Evolutionary conservation across 1,139 yeast species (phyloP), one percentile per base, ranked within the genome.

Genomic region (Spencermartinsiella ligniputridi): DNA sequence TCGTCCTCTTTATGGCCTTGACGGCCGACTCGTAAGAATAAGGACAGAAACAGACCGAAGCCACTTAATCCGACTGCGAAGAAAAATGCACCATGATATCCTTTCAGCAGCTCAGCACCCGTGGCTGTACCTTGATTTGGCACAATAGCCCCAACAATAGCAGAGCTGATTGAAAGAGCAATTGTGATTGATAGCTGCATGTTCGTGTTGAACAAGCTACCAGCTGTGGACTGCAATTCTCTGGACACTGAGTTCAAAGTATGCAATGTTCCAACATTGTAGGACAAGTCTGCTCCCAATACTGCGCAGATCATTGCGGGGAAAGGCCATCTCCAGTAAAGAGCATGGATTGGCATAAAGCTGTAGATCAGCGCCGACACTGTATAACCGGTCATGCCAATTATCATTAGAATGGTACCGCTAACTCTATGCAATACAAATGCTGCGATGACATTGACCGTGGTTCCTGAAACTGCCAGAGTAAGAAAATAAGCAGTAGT

Each of bases 261-360:
- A 32, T 67, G 64, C 53, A 71, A 58, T 43, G 69, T 72, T 13
- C 67, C 63, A n/a, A 72, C 69, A 47, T 71, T 72, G 52, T 71
- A 72, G n/a, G 67, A 58, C 9, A 71, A 50, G 52, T 72, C 76
- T 0, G 74, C 74, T 1, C 76, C 76, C 13, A 71, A 39, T 19
- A 69, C 74, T 0, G 66, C 54, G 12, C 66, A 53, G 15, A 61
- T 48, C 45, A 67, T 65, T 1, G 74, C 66, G 53, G 71, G 71
- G 44, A 72, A 72, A 9, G 75, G 71, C 9, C 71, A 67, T 2
- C 67, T 55, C 64, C 74, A 72, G 47, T 69, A 72, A 30, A 58
- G 59, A 20, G 67, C 52, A 39, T 61, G 48, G 1, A 62, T 53
- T 2, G 62, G 51, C 45, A 65, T 60, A 2, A 73, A 63, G 1